phyloP scores from a whole-genome alignment of 768 basidiomycete genomes.

The Lyophyllum semitale region DNA sequence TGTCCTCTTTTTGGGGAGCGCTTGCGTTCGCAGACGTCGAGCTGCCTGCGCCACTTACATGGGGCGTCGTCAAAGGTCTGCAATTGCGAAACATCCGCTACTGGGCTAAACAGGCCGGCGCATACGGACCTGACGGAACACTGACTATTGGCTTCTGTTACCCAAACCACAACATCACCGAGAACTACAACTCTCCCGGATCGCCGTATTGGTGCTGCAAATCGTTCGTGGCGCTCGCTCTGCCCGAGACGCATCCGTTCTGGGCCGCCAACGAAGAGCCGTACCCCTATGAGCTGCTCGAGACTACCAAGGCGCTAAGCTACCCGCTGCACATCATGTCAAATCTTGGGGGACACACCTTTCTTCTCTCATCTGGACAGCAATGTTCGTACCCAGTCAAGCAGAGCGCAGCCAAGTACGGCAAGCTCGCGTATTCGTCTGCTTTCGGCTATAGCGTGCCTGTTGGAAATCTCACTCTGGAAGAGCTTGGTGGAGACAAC shows the following conservation, averaged over 20 bases:
- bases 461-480: slow-evolving; percentile 64
- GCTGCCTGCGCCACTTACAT: slow-evolving; percentile 67
- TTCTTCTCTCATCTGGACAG: slow-evolving; percentile 75
- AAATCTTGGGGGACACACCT: slow-evolving; percentile 65
- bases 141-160: slow-evolving; percentile 73
- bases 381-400: slow-evolving; percentile 80
- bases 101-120: slow-evolving; percentile 67
- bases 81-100: slow-evolving; percentile 73
- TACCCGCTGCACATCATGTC: slow-evolving; percentile 72
- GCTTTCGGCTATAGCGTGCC: slow-evolving; percentile 79
- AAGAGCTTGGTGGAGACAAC: slow-evolving; percentile 72
- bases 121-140: slow-evolving; percentile 63
- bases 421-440: slow-evolving; percentile 76
- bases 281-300: slow-evolving; percentile 52
- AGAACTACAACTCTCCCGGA: slow-evolving; percentile 80
- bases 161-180: slow-evolving; percentile 74
- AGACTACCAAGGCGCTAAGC: slow-evolving; percentile 50
- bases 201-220: slow-evolving; percentile 86
- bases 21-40: slow-evolving; percentile 72
- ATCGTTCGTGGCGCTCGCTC: slow-evolving; percentile 66
- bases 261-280: slow-evolving; percentile 70
- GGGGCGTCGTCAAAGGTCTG: slow-evolving; percentile 76
- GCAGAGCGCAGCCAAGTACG: slow-evolving; percentile 78
- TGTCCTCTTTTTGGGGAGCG: slow-evolving; percentile 80
- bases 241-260: slow-evolving; percentile 70